A percentile compares a stretch with the other conserved stretches of the same genome.
These are phyloP conservation scores for Leptodermis oblonga DNA, from an alignment of 257 asterid genomes.

Conservation along the genomic window DNA sequence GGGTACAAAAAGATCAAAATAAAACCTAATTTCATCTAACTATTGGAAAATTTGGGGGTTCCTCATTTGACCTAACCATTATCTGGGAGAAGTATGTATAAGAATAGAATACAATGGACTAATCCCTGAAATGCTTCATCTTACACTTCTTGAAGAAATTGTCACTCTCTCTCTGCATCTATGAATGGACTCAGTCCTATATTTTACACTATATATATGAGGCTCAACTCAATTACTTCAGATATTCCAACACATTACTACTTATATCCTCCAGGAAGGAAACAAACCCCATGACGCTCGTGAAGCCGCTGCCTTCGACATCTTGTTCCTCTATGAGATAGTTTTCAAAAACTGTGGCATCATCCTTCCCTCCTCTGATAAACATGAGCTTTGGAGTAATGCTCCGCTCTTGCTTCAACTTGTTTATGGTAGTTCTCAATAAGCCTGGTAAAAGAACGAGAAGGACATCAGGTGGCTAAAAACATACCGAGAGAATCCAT, in stretches of 20 bases:
- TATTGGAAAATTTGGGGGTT: neutral
- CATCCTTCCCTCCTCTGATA: conserved; percentile 82
- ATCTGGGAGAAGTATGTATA: neutral
- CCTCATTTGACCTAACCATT: neutral
- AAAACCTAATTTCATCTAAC: neutral
- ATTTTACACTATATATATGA: neutral
- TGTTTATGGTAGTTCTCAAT: conserved; percentile 73
- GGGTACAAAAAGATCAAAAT: neutral
- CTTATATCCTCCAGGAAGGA: conserved; percentile 85
- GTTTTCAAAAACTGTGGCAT: conserved; percentile 81
- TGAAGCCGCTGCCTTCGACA: conserved; percentile 77
- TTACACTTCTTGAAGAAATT: neutral
- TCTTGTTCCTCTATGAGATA: conserved; percentile 97
- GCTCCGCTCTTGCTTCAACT: conserved; percentile 83
- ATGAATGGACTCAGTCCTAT: neutral
- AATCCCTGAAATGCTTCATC: conserved; percentile 1
- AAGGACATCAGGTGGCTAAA: conserved; percentile 3
- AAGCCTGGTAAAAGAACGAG: conserved; percentile 55
- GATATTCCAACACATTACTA: conserved; percentile 64
- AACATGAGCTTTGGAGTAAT: conserved; percentile 80
- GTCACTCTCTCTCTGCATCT: neutral
- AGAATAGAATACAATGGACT: neutral
- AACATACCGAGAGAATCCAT: neutral
- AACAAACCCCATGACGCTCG: conserved; percentile 80
- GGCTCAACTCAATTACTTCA: conserved; percentile 20